Conservation (phyloP, 2,329 filamentous ascomycete species). For the Penicillium verrucosum region DNA sequence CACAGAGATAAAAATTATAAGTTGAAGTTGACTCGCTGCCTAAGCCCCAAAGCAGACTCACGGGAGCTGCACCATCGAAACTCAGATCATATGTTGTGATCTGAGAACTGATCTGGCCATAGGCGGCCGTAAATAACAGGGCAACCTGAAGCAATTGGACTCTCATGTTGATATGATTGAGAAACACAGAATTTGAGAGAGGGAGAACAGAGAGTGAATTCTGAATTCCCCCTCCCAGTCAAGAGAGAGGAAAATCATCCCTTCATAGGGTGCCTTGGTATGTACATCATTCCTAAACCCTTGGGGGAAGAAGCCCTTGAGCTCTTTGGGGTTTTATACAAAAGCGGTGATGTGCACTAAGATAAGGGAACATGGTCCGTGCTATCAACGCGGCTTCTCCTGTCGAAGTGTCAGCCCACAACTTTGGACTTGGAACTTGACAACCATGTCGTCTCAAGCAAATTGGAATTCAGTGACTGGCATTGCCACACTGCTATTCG, state of each 20-base stretch:
- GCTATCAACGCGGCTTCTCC: not conserved
- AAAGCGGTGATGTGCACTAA: not conserved
- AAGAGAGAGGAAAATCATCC: not conserved
- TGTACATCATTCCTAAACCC: slow-evolving; percentile 4
- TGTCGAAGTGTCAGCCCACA: slow-evolving; percentile 2
- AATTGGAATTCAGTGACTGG: slow-evolving; percentile 39
- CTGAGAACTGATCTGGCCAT: slow-evolving; percentile 44
- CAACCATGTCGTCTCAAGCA: slow-evolving; percentile 30
- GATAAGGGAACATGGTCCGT: not conserved
- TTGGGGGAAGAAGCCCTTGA: not conserved
- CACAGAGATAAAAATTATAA: slow-evolving; percentile 60
- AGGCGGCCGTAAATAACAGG: slow-evolving; percentile 37
- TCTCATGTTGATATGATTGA: slow-evolving; percentile 27
- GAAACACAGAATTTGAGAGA: not conserved
- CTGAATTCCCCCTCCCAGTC: not conserved
- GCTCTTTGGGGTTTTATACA: not conserved
- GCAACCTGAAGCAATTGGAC: slow-evolving; percentile 32
- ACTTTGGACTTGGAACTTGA: not conserved
- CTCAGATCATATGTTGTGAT: slow-evolving; percentile 49
- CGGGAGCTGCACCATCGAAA: slow-evolving; percentile 48
- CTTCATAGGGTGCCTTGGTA: slow-evolving; percentile 3
- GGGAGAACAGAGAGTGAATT: not conserved
- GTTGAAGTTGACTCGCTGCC: slow-evolving; percentile 10
- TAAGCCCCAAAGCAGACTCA: slow-evolving; percentile 35
- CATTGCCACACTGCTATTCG: slow-evolving; percentile 43